phyloP scores from a whole-genome alignment of 306 rosid genomes.

The Lupinus albus region DNA sequence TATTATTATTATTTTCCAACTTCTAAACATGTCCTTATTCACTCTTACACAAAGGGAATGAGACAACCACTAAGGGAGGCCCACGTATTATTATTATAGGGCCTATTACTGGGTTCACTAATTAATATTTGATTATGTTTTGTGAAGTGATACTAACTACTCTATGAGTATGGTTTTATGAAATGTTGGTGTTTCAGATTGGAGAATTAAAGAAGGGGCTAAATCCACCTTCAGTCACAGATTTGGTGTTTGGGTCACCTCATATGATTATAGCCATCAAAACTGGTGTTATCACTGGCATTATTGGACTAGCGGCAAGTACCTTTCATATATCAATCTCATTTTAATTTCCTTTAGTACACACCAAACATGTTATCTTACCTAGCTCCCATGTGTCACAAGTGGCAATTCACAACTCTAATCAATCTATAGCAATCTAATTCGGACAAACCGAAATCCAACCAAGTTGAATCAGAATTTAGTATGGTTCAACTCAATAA shows the following conservation, averaged over 20 bases:
- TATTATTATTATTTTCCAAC: not conserved
- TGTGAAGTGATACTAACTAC: too few relatives aligned
- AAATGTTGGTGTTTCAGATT: slow-evolving; percentile 54
- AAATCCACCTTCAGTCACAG: slow-evolving; percentile 69
- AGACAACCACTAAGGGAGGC: not conserved
- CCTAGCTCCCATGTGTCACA: not conserved
- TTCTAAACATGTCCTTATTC: slow-evolving; percentile 6
- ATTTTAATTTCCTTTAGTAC: slow-evolving; percentile 16
- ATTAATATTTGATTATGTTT: too few relatives aligned
- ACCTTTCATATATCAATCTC: not conserved
- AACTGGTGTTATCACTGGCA: slow-evolving; percentile 67
- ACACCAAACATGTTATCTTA: not conserved
- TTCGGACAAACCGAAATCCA: too few relatives aligned
- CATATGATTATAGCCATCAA: slow-evolving; percentile 59
- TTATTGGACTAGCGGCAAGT: slow-evolving; percentile 78
- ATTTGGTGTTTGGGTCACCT: slow-evolving; percentile 72
- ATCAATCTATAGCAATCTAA: not conserved
- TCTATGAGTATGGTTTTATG: too few relatives aligned
- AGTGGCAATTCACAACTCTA: not conserved
- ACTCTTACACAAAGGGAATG: not conserved
- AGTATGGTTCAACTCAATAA: too few relatives aligned
- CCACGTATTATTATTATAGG: slow-evolving; percentile 25
- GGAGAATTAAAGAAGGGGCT: slow-evolving; percentile 77
- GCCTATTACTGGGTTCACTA: not conserved
- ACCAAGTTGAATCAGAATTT: too few relatives aligned